Evolutionary conservation across 2,329 filamentous ascomycete species (phyloP).

Genomic region (Ascocoryne sarcoides): DNA sequence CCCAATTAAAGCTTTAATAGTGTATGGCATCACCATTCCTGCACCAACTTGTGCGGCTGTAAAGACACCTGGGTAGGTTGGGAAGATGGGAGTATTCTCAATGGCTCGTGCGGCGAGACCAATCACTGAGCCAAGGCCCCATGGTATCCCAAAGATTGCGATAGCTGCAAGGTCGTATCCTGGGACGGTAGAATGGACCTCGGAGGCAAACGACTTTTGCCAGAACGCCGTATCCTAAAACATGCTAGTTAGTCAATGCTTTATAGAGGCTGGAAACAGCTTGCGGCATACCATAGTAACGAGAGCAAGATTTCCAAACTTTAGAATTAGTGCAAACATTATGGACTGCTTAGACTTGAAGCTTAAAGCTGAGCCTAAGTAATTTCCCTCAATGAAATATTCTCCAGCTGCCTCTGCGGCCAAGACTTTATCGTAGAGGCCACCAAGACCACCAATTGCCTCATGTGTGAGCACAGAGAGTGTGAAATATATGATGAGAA

Average conservation of each 20-base stretch:
- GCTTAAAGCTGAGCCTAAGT: constrained; percentile 37
- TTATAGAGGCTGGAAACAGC: too few species aligned
- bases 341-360: constrained; percentile 38
- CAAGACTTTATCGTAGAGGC: constrained; percentile 40
- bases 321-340: constrained; percentile 38
- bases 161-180: constrained; percentile 35
- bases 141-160: constrained; percentile 41
- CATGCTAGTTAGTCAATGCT: too few species aligned
- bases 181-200: constrained; percentile 37
- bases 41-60: constrained; percentile 16
- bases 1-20: constrained; percentile 24
- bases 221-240: constrained; percentile 43
- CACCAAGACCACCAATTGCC: constrained; percentile 33
- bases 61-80: constrained; percentile 28
- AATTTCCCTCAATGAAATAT: too few species aligned
- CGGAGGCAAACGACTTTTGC: constrained; percentile 42
- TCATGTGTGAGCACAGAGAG: constrained; percentile 36
- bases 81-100: constrained; percentile 34
- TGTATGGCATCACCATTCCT: constrained; percentile 26
- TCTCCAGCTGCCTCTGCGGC: constrained; percentile 32
- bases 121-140: constrained; percentile 37
- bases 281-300: constrained; percentile 38
- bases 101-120: constrained; percentile 38
- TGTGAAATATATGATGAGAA: constrained; percentile 41
- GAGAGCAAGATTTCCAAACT: constrained; percentile 33